Conservation (phyloP, 768 basidiomycete genomes). For the Trichaptum fuscoviolaceum region DNA sequence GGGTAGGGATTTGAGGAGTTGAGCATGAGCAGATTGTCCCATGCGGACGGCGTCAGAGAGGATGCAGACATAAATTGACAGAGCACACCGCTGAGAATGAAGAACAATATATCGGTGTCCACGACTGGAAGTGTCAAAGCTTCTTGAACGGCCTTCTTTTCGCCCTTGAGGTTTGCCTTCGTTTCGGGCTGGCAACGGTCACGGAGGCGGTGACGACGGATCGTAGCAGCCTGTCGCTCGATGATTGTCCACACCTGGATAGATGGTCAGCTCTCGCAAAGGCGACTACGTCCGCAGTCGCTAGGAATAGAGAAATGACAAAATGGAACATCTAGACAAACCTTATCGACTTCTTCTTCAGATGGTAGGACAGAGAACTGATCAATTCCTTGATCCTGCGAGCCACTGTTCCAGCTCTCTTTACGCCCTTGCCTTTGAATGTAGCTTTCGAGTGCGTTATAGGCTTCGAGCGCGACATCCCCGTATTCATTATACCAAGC, state of each 20-base stretch:
- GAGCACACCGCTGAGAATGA: neutral
- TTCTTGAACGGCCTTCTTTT: conserved; percentile 3
- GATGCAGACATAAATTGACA: neutral
- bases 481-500: neutral
- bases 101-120: conserved; percentile 1
- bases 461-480: neutral
- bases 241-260: neutral
- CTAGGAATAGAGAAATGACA: neutral
- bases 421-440: neutral
- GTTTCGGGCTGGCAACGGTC: neutral
- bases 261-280: neutral
- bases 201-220: neutral
- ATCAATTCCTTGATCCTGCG: neutral
- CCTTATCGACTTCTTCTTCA: neutral
- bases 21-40: neutral
- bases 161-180: neutral
- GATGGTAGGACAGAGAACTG: neutral
- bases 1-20: neutral
- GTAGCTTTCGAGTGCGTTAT: neutral
- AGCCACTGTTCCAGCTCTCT: neutral
- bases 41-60: conserved; percentile 2
- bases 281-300: neutral
- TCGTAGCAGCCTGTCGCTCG: neutral
- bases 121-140: neutral
- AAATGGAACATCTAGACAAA: neutral